phyloP scores from a whole-genome alignment of 352 stramenopile genomes.

The Phytopythium litorale region DNA sequence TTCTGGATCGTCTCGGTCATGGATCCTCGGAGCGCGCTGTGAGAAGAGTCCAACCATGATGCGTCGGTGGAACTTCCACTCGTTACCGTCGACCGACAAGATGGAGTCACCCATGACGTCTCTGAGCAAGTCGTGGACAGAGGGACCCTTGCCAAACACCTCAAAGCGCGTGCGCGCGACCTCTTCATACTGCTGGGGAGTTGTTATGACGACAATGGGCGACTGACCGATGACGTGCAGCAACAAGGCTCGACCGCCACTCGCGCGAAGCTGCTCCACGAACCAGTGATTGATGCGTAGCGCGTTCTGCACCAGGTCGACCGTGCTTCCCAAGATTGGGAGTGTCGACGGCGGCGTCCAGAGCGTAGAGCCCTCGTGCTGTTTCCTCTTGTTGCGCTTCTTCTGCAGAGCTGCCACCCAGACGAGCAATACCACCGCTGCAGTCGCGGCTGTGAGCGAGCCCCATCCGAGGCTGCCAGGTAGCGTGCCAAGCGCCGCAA shows the following conservation, averaged over 20 bases:
- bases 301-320: slow-evolving; percentile 15
- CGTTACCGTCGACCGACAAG: no score
- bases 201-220: no score
- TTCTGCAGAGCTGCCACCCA: not conserved
- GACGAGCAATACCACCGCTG: not conserved
- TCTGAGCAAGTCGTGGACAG: no score
- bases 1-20: no score
- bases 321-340: slow-evolving; percentile 18
- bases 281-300: slow-evolving; percentile 11
- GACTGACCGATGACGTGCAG: no score
- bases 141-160: no score
- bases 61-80: no score
- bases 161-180: no score
- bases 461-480: not conserved
- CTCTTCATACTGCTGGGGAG: no score
- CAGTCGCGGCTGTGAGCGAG: not conserved
- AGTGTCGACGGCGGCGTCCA: slow-evolving; percentile 11
- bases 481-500: not conserved
- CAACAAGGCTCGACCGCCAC: not conserved
- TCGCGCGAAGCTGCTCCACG: not conserved
- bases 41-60: no score
- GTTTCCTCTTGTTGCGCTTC: not conserved
- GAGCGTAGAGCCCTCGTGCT: not conserved
- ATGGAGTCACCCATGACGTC: no score
- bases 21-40: no score